Evolutionary conservation across 805 yeast species (phyloP).

Genomic region (Starmerella davenportii): DNA sequence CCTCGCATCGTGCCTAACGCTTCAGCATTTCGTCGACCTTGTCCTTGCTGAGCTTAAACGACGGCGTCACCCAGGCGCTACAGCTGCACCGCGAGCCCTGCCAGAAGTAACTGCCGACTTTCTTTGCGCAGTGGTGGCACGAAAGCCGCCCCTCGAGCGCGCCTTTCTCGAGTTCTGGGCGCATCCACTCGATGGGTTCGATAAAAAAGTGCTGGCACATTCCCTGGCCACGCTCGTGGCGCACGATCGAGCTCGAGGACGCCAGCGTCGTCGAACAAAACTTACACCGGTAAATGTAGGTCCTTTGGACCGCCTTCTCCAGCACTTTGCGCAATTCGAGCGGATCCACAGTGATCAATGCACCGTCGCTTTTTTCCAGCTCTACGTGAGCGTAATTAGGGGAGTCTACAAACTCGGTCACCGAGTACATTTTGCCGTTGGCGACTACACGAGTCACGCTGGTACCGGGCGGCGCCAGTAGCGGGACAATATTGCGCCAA

Average conservation of each 20-base stretch:
- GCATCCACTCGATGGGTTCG: conserved; percentile 91
- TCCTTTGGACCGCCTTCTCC: conserved; percentile 9
- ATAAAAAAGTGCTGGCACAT: conserved; percentile 68
- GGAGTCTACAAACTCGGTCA: conserved; percentile 7
- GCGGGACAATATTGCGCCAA: conserved; percentile 15
- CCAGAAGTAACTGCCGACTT: conserved; percentile 89
- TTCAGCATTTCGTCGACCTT: conserved; percentile 50
- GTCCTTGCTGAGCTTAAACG: conserved; percentile 60
- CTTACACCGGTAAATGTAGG: conserved; percentile 43
- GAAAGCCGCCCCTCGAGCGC: conserved; percentile 70
- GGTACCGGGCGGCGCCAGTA: conserved; percentile 1
- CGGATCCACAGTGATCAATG: background rate
- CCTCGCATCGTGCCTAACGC: too few species aligned
- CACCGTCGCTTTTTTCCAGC: background rate
- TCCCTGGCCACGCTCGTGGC: conserved; percentile 27
- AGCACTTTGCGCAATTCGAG: conserved; percentile 5
- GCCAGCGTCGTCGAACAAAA: conserved; percentile 64
- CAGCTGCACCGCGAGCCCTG: conserved; percentile 87
- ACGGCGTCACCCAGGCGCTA: conserved; percentile 91
- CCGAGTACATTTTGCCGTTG: conserved; percentile 3
- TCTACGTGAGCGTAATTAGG: background rate
- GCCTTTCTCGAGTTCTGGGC: conserved; percentile 49
- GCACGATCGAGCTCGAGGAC: conserved; percentile 38
- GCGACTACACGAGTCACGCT: conserved; percentile 5
- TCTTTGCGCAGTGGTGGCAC: conserved; percentile 71